These are phyloP conservation scores for Colletotrichum gigasporum DNA, from an alignment of 2,329 filamentous ascomycete genomes.

Conservation along the genomic window DNA sequence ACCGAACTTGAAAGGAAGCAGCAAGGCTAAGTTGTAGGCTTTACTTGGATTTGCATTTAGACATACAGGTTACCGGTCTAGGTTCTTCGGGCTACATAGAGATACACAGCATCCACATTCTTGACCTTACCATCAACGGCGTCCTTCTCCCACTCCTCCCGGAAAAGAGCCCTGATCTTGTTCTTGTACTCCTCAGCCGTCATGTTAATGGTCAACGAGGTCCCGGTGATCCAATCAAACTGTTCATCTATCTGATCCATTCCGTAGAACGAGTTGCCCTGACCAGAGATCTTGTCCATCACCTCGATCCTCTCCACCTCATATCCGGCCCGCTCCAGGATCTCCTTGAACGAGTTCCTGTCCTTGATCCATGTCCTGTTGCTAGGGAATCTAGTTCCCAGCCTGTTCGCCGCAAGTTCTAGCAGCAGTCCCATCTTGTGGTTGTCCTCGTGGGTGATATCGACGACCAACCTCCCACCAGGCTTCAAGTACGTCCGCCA, in stretches of 20 bases:
- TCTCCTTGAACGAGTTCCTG: slow-evolving; percentile 37
- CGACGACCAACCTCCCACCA: slow-evolving; percentile 41
- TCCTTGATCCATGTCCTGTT: slow-evolving; percentile 42
- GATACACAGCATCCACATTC: slow-evolving; percentile 39
- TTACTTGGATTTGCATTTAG: slow-evolving; percentile 21
- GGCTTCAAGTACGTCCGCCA: slow-evolving; percentile 42
- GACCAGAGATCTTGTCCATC: slow-evolving; percentile 39
- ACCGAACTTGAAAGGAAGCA: slow-evolving; percentile 43
- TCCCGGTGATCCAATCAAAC: slow-evolving; percentile 38
- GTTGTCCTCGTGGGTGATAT: slow-evolving; percentile 44
- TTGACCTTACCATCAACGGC: slow-evolving; percentile 42
- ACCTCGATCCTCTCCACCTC: slow-evolving; percentile 36
- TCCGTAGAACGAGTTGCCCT: slow-evolving; percentile 35
- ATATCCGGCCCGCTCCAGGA: slow-evolving; percentile 40
- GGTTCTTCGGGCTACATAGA: slow-evolving; percentile 39
- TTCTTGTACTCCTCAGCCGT: slow-evolving; percentile 35
- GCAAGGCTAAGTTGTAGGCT: slow-evolving; percentile 55
- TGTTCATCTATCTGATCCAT: slow-evolving; percentile 40
- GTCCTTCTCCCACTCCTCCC: slow-evolving; percentile 40
- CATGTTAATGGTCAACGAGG: slow-evolving; percentile 33
- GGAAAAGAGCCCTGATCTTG: slow-evolving; percentile 39
- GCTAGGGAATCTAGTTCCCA: slow-evolving; percentile 39
- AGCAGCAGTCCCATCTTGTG: slow-evolving; percentile 37
- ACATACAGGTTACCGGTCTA: background rate
- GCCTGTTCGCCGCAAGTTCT: slow-evolving; percentile 37